Conservation (phyloP, 1,284 basidiomycete species). For the Chiua sp. region DNA sequence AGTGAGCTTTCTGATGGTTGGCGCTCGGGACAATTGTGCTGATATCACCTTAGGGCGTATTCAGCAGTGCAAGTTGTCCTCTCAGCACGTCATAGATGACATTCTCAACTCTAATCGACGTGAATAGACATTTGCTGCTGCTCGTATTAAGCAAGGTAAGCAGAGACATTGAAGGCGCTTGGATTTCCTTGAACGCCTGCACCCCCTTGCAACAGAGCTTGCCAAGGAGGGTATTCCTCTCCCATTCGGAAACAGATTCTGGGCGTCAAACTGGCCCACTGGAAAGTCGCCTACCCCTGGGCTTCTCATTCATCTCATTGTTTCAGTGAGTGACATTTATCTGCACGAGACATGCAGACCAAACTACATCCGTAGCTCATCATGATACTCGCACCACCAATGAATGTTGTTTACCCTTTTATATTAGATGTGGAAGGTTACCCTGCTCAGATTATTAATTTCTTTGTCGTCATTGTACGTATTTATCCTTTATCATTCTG, state of each 20-base stretch:
- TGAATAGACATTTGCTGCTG: constrained; percentile 47
- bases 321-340: constrained; percentile 27
- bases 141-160: constrained; percentile 52
- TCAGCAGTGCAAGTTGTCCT: constrained; percentile 33
- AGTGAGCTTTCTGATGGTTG: constrained; percentile 20
- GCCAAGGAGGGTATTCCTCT: constrained; percentile 49
- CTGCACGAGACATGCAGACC: neutral
- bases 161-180: neutral
- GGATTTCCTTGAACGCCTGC: neutral
- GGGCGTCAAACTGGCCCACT: constrained; percentile 47
- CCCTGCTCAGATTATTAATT: constrained; percentile 59
- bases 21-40: neutral
- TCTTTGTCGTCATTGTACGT: constrained; percentile 57
- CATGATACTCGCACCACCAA: constrained; percentile 54
- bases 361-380: constrained; percentile 42
- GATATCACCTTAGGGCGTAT: constrained; percentile 37
- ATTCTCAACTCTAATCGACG: neutral
- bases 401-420: constrained; percentile 52
- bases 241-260: constrained; percentile 44
- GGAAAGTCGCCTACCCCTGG: constrained; percentile 45
- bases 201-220: constrained; percentile 34
- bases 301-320: constrained; percentile 41
- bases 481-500: too few species aligned
- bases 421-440: constrained; percentile 65
- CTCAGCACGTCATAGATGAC: too few species aligned